Conservation (phyloP, 495 filamentous ascomycete species). For the Penicillium longicatenatum region DNA sequence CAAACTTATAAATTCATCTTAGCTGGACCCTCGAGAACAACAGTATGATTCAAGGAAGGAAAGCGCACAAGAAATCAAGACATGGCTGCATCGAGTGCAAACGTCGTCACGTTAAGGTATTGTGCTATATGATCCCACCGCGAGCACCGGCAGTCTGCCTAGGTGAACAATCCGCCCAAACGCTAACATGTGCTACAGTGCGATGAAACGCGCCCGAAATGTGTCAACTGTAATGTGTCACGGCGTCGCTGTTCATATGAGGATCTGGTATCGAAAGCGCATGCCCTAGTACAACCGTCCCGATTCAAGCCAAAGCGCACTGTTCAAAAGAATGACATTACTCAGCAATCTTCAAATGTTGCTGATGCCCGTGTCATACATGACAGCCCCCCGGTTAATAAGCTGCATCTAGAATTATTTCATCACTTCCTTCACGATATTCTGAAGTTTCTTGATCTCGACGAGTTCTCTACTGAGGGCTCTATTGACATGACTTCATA, state of each 20-base stretch:
- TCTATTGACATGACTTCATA: too few species aligned
- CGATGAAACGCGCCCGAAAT: slow-evolving; percentile 30
- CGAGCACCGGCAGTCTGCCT: too few species aligned
- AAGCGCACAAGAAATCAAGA: slow-evolving; percentile 37
- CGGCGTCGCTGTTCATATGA: slow-evolving; percentile 19
- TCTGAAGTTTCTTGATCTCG: slow-evolving; percentile 6
- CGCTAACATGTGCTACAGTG: too few species aligned
- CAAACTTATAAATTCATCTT: too few species aligned
- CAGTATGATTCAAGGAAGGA: too few species aligned
- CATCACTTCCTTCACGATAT: slow-evolving; percentile 32
- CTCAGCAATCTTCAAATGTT: background rate
- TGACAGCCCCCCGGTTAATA: slow-evolving; percentile 30
- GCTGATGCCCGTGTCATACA: background rate
- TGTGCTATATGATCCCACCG: background rate
- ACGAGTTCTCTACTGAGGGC: slow-evolving; percentile 11
- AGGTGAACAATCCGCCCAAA: too few species aligned
- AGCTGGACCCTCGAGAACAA: too few species aligned
- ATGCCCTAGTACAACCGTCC: background rate
- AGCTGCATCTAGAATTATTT: slow-evolving; percentile 34
- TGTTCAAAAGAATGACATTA: too few species aligned
- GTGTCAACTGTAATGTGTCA: slow-evolving; percentile 34
- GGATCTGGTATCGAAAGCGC: background rate
- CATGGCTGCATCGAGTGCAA: slow-evolving; percentile 42
- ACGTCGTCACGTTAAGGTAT: slow-evolving; percentile 42
- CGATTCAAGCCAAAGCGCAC: too few species aligned